Evolutionary conservation across 176 grass and related monocot genomes (phyloP).

Genomic region (Elymus sibiricus): DNA sequence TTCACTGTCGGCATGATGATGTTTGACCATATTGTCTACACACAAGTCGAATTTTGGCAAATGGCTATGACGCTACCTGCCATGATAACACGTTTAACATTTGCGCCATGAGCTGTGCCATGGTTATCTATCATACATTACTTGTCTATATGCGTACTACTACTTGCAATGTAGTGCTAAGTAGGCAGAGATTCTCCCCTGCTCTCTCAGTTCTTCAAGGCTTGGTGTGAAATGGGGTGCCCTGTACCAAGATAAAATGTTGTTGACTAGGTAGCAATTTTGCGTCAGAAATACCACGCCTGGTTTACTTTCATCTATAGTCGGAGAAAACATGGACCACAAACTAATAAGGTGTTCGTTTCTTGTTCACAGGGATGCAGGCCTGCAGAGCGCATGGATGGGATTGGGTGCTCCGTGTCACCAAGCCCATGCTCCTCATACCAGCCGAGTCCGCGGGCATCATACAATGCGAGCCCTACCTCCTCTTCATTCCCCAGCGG

Average conservation of each 20-base stretch:
- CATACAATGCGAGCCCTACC: conserved; percentile 74
- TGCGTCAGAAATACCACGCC: background rate
- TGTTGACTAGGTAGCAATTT: background rate
- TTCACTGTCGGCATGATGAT: background rate
- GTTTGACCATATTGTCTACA: background rate
- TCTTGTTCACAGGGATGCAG: conserved; percentile 44
- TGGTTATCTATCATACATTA: background rate
- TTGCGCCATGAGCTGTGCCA: background rate
- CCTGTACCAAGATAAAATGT: background rate
- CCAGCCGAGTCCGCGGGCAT: conserved; percentile 58
- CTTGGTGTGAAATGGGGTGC: background rate
- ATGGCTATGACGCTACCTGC: no score
- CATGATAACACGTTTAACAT: background rate
- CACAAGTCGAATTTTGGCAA: background rate
- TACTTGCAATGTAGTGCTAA: background rate
- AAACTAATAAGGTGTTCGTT: background rate
- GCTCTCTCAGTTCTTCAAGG: background rate
- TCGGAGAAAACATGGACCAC: background rate
- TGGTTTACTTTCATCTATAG: background rate
- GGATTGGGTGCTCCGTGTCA: conserved; percentile 40
- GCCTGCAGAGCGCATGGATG: conserved; percentile 42
- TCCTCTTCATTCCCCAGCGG: conserved; percentile 76
- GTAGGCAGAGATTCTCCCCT: background rate
- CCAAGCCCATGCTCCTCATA: conserved; percentile 74
- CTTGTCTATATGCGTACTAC: background rate